Evolutionary conservation across 2,329 filamentous ascomycete genomes (phyloP), one percentile per base, ranked within the genome.

Genomic region (Sclerotiophoma versabilis): DNA sequence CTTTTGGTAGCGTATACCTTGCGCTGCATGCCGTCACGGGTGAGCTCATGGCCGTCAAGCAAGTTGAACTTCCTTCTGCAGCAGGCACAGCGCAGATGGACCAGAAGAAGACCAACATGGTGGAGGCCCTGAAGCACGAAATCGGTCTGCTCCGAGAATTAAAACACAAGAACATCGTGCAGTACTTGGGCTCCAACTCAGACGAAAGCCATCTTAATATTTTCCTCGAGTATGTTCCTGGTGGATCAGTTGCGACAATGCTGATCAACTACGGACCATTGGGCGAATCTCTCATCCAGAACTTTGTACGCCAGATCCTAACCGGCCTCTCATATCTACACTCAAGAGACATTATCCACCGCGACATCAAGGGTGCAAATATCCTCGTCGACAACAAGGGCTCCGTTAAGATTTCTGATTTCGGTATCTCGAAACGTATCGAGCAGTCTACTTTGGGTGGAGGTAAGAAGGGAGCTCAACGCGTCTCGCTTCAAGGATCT

Each of bases 351-450:
- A 99, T 99, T 71, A 98, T 99, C 66, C 95, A 99, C 75, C 90
- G 95, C 57, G 95, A 99, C 72, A 98, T 99, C 84, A 99, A 99
- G 80, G 95, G 95, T 41, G 95, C 95, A 75, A 99, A 99, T 73
- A 96, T 99, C 64, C 87, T 99, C 5, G 95, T 99, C 52, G 95
- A 99, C 80, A 98, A 98, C 81, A 97, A 98, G 78, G 95, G 95
- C 54, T 93, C 91, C 7, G 96, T 99, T 79, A 99, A 99, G 79
- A 99, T 99, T 63, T 98, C 93, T 8, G 95, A 99, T 81, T 99
- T 99, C 67, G 95, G 95, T 72, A 98, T 99, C 73, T 96, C 91
- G 57, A 99, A 99, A 82, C 96, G 96, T 75, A 90, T 98, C 33
- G 93, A 98, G 76, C 92, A 92, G 12, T 89, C 91, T 52, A 95